Evolutionary conservation across 1,284 basidiomycete genomes (phyloP).

Genomic region (Trichosporon coremiiforme): DNA sequence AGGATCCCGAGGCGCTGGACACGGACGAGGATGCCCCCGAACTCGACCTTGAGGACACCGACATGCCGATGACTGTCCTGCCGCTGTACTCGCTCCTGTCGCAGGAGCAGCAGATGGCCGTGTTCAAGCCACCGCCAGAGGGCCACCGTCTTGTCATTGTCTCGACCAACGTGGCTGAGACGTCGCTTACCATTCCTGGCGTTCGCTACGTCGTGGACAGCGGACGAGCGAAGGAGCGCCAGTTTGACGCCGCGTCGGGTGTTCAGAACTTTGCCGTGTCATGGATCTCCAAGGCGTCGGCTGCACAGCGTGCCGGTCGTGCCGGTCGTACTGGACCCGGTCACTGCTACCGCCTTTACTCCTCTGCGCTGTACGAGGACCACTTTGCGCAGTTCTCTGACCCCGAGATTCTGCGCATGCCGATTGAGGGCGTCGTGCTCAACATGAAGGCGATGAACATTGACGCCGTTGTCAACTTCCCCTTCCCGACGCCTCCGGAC

Average conservation of each 20-base stretch:
- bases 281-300: conserved; percentile 76
- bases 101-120: conserved; percentile 72
- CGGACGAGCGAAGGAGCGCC: conserved; percentile 77
- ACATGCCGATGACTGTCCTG: conserved; percentile 68
- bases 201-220: conserved; percentile 76
- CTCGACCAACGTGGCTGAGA: conserved; percentile 77
- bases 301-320: conserved; percentile 71
- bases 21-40: conserved; percentile 56
- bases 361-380: conserved; percentile 80
- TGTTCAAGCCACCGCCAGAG: conserved; percentile 68
- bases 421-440: conserved; percentile 93
- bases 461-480: conserved; percentile 93
- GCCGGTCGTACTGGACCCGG: conserved; percentile 76
- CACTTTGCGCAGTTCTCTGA: conserved; percentile 83
- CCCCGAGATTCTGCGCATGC: conserved; percentile 93
- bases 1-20: conserved; percentile 56
- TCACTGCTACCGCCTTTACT: conserved; percentile 76
- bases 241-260: conserved; percentile 65
- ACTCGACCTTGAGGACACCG: conserved; percentile 56
- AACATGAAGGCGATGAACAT: conserved; percentile 99
- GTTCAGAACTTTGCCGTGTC: conserved; percentile 72
- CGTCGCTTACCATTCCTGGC: conserved; percentile 74
- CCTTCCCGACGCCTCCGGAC: conserved; percentile 96
- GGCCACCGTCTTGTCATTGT: conserved; percentile 70
- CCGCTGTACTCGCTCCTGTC: conserved; percentile 73